These are phyloP conservation scores for Globisporangium cylindrosporum DNA, from an alignment of 352 stramenopile species.

Conservation along the genomic window DNA sequence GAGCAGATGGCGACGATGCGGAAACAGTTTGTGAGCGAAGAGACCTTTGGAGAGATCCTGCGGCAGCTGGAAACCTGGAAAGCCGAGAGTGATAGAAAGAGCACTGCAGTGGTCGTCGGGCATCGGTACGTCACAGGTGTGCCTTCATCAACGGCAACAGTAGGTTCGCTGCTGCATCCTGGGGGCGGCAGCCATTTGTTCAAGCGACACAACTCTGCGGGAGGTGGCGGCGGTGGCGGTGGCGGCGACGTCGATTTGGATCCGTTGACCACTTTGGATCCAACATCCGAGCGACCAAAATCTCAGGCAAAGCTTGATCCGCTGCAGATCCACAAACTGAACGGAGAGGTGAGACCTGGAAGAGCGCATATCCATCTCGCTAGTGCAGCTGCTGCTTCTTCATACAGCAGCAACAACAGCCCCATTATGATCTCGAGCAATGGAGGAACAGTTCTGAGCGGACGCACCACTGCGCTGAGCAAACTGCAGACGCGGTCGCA, in stretches of 20 bases:
- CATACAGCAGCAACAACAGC: constrained; percentile 6
- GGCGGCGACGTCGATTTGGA: constrained; percentile 8
- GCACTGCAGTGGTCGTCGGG: constrained; percentile 23
- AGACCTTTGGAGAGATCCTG: constrained; percentile 32
- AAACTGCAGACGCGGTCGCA: constrained; percentile 60
- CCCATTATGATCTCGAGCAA: constrained; percentile 19
- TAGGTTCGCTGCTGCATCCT: constrained; percentile 17
- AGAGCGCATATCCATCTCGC: constrained; percentile 3
- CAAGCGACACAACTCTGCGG: constrained; percentile 27
- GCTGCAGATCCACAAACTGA: constrained; percentile 45
- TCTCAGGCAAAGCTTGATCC: constrained; percentile 65
- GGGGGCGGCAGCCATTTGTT: constrained; percentile 3
- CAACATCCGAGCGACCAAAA: constrained; percentile 32
- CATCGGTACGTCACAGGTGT: constrained; percentile 26
- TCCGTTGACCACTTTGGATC: neutral
- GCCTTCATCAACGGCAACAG: constrained; percentile 13
- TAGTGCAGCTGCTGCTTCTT: neutral
- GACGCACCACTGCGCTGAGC: constrained; percentile 18
- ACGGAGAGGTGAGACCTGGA: constrained; percentile 19
- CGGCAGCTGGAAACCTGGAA: constrained; percentile 39
- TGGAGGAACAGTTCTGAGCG: constrained; percentile 14
- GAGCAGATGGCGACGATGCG: constrained; percentile 37
- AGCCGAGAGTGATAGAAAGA: constrained; percentile 25
- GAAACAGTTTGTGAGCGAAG: constrained; percentile 51
- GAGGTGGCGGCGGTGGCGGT: neutral